Conservation (phyloP, 2,329 filamentous ascomycete species). For the Harringtonia lauricola region DNA sequence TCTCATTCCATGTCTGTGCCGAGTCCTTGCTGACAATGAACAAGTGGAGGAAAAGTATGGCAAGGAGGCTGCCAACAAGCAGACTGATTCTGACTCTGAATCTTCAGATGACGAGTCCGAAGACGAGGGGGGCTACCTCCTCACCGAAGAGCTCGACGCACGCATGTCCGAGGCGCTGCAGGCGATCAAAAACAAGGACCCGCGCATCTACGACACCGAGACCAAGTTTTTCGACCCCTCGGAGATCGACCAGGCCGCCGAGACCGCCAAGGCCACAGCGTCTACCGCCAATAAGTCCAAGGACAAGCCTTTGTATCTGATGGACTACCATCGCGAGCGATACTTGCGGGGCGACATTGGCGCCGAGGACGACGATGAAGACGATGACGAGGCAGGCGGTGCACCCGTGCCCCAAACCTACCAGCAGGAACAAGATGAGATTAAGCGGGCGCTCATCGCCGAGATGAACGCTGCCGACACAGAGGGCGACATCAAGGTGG, state of each 20-base stretch:
- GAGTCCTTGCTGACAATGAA: slow-evolving; percentile 10
- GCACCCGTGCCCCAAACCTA: slow-evolving; percentile 32
- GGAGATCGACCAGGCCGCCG: slow-evolving; percentile 35
- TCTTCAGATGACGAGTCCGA: slow-evolving; percentile 67
- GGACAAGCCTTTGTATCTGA: slow-evolving; percentile 74
- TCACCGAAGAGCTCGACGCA: slow-evolving; percentile 72
- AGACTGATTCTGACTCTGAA: no score
- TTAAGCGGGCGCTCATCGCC: slow-evolving; percentile 67
- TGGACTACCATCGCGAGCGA: slow-evolving; percentile 86
- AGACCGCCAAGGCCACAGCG: slow-evolving; percentile 22
- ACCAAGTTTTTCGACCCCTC: slow-evolving; percentile 63
- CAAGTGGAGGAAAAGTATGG: slow-evolving; percentile 81
- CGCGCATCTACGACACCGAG: slow-evolving; percentile 74
- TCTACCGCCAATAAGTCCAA: slow-evolving; percentile 33
- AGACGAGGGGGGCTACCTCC: slow-evolving; percentile 81
- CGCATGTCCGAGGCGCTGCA: slow-evolving; percentile 80
- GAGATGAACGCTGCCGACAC: slow-evolving; percentile 61
- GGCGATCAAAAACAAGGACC: slow-evolving; percentile 84
- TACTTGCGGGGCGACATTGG: slow-evolving; percentile 60
- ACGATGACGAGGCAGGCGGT: slow-evolving; percentile 25
- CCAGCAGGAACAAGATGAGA: slow-evolving; percentile 76
- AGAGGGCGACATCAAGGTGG: slow-evolving; percentile 35
- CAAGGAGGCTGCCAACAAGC: slow-evolving; percentile 31
- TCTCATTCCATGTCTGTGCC: no score
- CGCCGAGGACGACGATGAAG: slow-evolving; percentile 46